Percentiles rank a stretch among this genome's conserved stretches.
Evolutionary conservation across 2,329 filamentous ascomycete species (phyloP).

Genomic region (Neoscytalidium dimidiatum): DNA sequence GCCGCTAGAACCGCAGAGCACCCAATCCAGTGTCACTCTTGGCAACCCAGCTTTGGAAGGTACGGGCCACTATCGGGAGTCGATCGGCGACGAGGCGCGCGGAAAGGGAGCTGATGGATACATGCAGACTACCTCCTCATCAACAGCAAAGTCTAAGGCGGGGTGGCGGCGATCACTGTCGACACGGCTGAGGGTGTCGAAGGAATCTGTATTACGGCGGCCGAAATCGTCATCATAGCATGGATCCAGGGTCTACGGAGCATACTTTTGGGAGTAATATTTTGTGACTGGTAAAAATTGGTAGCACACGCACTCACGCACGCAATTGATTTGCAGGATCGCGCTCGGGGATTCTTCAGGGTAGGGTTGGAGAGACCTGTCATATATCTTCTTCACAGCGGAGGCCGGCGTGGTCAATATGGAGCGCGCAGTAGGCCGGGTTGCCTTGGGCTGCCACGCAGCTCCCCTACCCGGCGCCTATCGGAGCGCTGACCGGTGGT

Average conservation of each 20-base stretch:
- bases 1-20: not conserved
- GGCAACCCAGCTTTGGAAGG: not conserved
- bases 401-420: not conserved
- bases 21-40: not conserved
- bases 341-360: not conserved
- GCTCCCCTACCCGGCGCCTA: not conserved
- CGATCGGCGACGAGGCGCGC: not conserved
- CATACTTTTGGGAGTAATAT: not conserved
- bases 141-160: not conserved
- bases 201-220: conserved; percentile 1
- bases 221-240: not conserved
- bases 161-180: conserved; percentile 9
- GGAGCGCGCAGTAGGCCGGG: not conserved
- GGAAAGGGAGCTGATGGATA: conserved; percentile 3
- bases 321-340: not conserved
- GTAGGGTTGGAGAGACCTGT: not conserved
- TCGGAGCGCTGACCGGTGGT: not conserved
- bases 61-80: not conserved
- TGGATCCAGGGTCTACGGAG: not conserved
- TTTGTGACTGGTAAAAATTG: not conserved
- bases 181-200: conserved; percentile 6
- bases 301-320: not conserved
- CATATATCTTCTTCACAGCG: not conserved
- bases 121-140: conserved; percentile 1
- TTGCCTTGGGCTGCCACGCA: not conserved